These are phyloP conservation scores for Solanum sparsipilum DNA, from an alignment of 257 asterid genomes.

Conservation along the genomic window DNA sequence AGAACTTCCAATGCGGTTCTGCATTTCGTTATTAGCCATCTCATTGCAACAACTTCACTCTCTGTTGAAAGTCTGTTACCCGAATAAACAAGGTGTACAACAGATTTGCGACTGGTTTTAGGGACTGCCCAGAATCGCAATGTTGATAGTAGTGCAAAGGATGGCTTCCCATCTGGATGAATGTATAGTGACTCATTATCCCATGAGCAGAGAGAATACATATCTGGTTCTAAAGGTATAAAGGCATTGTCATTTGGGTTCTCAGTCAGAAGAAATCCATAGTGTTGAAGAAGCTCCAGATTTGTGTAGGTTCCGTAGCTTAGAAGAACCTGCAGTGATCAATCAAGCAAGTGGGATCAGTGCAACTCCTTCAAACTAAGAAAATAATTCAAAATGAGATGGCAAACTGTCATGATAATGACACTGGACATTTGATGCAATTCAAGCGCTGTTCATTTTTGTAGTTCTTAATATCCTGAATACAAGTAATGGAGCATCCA, in stretches of 20 bases:
- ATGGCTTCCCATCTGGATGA: constrained; percentile 58
- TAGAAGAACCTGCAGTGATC: constrained; percentile 56
- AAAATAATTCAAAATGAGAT: neutral
- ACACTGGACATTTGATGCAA: neutral
- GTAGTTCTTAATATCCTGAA: neutral
- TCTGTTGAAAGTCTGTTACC: constrained; percentile 47
- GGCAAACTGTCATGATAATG: neutral
- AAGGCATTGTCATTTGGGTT: constrained; percentile 80
- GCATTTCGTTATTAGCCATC: constrained; percentile 40
- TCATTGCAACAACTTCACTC: constrained; percentile 46
- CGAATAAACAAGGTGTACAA: constrained; percentile 44
- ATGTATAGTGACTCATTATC: constrained; percentile 60
- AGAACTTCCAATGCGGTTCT: constrained; percentile 23
- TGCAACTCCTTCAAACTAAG: neutral
- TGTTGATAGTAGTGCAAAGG: constrained; percentile 59
- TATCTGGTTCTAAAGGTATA: constrained; percentile 58
- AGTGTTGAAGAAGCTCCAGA: constrained; percentile 88
- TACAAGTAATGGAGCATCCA: neutral
- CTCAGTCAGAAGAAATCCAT: constrained; percentile 64
- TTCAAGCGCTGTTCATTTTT: neutral
- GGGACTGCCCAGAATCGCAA: constrained; percentile 82
- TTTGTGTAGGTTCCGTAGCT: constrained; percentile 94
- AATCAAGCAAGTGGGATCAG: neutral
- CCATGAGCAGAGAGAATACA: constrained; percentile 57
- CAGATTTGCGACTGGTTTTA: constrained; percentile 32